These are phyloP conservation scores for Thuidium tamariscinum DNA, from an alignment of 225 moss, liverwort and hornwort species.

Conservation along the genomic window DNA sequence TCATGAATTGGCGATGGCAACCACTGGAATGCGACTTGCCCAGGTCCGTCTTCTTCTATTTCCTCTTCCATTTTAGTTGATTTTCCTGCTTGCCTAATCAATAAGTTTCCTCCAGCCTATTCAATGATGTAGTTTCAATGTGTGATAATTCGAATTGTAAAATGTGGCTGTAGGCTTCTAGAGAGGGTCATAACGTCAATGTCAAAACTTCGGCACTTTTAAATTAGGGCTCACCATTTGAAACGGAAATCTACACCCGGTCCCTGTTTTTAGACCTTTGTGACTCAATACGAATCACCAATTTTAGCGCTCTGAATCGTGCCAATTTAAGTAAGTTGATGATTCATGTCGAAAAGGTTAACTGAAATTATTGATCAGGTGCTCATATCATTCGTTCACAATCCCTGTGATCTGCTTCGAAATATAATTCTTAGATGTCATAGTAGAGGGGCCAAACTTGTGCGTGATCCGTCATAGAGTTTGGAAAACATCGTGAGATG, in stretches of 20 bases:
- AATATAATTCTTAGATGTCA: background rate
- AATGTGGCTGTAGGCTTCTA: too few relatives aligned
- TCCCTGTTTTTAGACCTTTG: background rate
- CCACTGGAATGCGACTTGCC: constrained; percentile 63
- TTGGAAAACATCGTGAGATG: background rate
- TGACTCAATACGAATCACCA: background rate
- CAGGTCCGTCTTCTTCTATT: constrained; percentile 5
- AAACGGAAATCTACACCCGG: background rate
- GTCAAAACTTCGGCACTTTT: background rate
- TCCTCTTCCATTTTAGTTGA: background rate
- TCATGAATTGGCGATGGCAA: constrained; percentile 80
- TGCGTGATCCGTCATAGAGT: background rate
- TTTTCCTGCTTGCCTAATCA: background rate
- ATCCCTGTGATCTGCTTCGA: background rate
- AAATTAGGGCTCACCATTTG: background rate
- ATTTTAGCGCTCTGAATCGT: too few relatives aligned
- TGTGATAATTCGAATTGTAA: background rate
- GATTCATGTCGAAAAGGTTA: background rate
- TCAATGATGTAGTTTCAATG: background rate
- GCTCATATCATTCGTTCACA: background rate
- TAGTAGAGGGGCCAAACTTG: background rate
- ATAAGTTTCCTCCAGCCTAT: background rate
- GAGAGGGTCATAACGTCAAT: background rate
- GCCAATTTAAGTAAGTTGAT: background rate
- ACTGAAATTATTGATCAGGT: background rate